Base-by-base conservation (phyloP, 2,329 filamentous ascomycete genomes). In the Nannizziopsis arthrosporioides region DNA sequence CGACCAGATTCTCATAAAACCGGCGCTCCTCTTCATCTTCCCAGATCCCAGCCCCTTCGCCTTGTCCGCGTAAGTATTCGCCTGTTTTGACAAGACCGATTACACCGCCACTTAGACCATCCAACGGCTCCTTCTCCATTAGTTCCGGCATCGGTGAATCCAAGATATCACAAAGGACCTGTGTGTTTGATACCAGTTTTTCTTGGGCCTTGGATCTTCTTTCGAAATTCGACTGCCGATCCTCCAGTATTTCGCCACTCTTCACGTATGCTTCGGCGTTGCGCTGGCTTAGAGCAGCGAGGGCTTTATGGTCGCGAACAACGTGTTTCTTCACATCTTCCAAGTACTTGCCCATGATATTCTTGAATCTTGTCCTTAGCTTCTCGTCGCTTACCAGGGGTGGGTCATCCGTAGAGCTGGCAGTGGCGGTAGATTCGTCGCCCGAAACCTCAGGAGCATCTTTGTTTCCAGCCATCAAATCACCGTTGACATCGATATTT, bases 221-320 rank as follows among this genome's bases (percentile, higher is more conserved):
- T 63, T 98, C 93, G 56, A 93, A 94, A 61, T 89, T 96, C 47
- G 88, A 80, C 63, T 98, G 92, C 44, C 92, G 84, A 61, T 98
- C 92, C 63, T 98, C 92, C 55, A 98, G 96, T 4, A 98, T 90
- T 62, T 98, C 92, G 1, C 92, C 92, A 34, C 92, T 96, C 61
- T 95, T 95, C 58, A 98, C 90, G 59, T 98, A 98, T 5, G 90
- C 92, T 66, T 98, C 92, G 0, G 92, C 90, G 67, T 98, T 98
- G 57, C 90, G 88, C 54, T 88, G 85, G 47, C 85, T 87, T 68
- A 98, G 92, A 19, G 78, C 80, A 46, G 81, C 78, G 36, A 98
- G 82, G 36, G 84, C 82, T 64, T 94, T 92, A 63, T 98, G 92
- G 58, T 96, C 88, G n/a, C 85, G 82, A 27, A 89, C 65, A 27